Evolutionary conservation across 768 basidiomycete species (phyloP).

Genomic region (Lentinula aciculospora): DNA sequence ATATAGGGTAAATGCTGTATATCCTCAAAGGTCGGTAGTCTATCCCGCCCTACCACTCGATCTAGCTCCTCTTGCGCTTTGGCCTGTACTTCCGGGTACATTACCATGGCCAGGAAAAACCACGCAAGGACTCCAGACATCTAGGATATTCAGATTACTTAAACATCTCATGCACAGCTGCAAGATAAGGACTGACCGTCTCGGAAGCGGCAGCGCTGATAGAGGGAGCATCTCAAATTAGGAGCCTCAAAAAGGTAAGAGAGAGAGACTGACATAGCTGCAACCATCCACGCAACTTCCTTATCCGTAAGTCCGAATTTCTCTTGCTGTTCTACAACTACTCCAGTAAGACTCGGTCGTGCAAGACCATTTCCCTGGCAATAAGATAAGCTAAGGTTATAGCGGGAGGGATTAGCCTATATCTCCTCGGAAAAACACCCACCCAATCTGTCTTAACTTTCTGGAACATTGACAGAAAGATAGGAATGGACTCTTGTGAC

Average conservation of each 20-base stretch:
- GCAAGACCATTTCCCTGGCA: slow-evolving; percentile 4
- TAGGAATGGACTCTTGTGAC: slow-evolving; percentile 7
- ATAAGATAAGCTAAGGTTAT: neutral
- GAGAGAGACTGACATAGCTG: neutral
- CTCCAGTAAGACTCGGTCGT: slow-evolving; percentile 8
- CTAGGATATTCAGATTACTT: neutral
- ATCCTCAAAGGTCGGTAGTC: slow-evolving; percentile 11
- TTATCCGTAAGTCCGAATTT: slow-evolving; percentile 1
- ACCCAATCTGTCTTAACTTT: slow-evolving; percentile 10
- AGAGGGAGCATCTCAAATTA: neutral
- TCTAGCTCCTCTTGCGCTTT: slow-evolving; percentile 19
- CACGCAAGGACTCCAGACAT: slow-evolving; percentile 1
- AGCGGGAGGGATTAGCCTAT: too few species aligned
- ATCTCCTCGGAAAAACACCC: neutral
- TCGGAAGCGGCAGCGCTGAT: slow-evolving; percentile 2
- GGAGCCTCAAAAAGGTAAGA: neutral
- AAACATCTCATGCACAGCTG: neutral
- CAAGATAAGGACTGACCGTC: neutral
- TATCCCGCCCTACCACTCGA: slow-evolving; percentile 13
- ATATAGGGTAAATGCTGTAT: slow-evolving; percentile 10
- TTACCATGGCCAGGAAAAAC: slow-evolving; percentile 10
- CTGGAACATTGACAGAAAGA: slow-evolving; percentile 10
- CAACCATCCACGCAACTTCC: neutral
- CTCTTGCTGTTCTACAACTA: neutral
- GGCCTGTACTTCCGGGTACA: slow-evolving; percentile 15